Conservation (phyloP, 768 basidiomycete genomes). For the Hysterangium stoloniferum region DNA sequence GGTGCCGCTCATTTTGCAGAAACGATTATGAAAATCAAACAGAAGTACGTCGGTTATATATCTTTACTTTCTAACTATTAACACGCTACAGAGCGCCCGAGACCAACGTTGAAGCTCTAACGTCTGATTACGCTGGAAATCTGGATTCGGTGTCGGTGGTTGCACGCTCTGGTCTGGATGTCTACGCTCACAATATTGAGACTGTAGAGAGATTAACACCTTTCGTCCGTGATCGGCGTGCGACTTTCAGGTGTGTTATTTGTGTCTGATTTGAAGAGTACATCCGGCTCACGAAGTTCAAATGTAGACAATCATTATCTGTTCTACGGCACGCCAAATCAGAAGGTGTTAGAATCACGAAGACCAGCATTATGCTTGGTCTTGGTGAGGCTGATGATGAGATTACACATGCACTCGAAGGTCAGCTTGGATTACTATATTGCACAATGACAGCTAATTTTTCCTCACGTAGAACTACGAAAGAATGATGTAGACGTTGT, state of each 20-base stretch:
- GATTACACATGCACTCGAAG: conserved; percentile 71
- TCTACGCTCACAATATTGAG: conserved; percentile 97
- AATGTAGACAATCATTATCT: conserved; percentile 50
- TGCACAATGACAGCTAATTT: conserved; percentile 1
- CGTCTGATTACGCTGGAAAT: conserved; percentile 86
- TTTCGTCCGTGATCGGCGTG: conserved; percentile 89
- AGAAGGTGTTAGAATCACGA: conserved; percentile 80
- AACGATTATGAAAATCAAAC: conserved; percentile 91
- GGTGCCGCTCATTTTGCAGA: conserved; percentile 93
- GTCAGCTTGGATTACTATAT: conserved; percentile 34
- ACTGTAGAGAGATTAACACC: conserved; percentile 93
- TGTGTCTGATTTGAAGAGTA: conserved; percentile 16
- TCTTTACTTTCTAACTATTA: conserved; percentile 1
- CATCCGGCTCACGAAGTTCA: conserved; percentile 5
- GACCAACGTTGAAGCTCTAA: conserved; percentile 93
- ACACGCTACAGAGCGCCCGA: conserved; percentile 65
- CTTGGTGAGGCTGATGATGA: conserved; percentile 87
- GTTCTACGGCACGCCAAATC: conserved; percentile 81
- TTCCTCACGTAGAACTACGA: conserved; percentile 59
- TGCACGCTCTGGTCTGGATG: conserved; percentile 90
- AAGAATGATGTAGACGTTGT: conserved; percentile 90
- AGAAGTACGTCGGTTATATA: conserved; percentile 53
- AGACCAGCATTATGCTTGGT: conserved; percentile 98
- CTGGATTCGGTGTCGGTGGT: conserved; percentile 70
- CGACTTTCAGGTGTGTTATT: conserved; percentile 53